Evolutionary conservation across 768 basidiomycete species (phyloP), one percentile per base, ranked within the genome.

Genomic region (Sporobolomyces pararoseus): DNA sequence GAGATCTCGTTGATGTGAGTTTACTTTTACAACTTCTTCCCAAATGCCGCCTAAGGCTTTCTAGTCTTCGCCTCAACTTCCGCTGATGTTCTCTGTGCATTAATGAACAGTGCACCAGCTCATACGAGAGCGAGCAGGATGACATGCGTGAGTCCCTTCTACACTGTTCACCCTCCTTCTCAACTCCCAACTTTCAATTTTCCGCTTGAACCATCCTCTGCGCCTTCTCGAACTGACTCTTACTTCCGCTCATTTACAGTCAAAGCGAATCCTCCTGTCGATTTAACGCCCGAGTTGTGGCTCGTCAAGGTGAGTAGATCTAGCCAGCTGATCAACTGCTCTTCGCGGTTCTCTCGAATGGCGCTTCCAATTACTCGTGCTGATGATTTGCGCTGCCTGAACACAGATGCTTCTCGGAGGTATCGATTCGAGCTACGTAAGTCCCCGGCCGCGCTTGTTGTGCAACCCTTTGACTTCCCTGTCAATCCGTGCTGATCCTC

Each of bases 1-100:
- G 81, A 27, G 75, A 72, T 21, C 65, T 82, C 12, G 77, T 82
- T 61, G 81, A 82, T 70, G 78, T 76, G 23, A 29, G 67, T 31
- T 4, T 14, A 14, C 23, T 23, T 47, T 47, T 7, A 13, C 46
- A 13, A 47, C 6, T 6, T 12, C 46, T 47, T 23, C 21, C 46
- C 46, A 47, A 42, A 42, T 17, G 9, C 17, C 17, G 10, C 39
- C 39, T 9, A 42, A 42, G 10, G 9, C n/a, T 25, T 57, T 37
- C 37, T 25, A 23, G 13, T 25, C 10, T 10, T 4, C 25, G 23
- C 37, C 37, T 23, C 12, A 12, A 25, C 55, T 57, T 39, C 35
- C 16, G 23, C 19, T 57, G 35, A 59, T 29, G 17, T 19, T 46
- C 21, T 7, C 23, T 58, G 7, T n/a, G 27, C 25, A 19, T 59